A percentile compares a stretch with the other conserved stretches of the same genome.
Conservation (phyloP, 805 yeast species). For the Isabelozyma heimii region DNA sequence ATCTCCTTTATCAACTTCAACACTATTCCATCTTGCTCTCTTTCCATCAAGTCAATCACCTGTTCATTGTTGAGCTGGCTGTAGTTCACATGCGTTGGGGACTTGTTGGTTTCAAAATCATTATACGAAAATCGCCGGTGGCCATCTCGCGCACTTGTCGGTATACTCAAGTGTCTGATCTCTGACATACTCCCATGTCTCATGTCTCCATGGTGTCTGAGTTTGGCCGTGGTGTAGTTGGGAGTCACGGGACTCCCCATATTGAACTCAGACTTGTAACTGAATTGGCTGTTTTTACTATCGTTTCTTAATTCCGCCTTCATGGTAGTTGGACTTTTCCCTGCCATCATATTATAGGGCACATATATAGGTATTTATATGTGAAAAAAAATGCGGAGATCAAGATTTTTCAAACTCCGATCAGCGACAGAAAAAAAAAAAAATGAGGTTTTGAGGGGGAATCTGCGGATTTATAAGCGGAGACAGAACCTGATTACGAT, state of each 20-base stretch:
- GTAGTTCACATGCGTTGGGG: background rate
- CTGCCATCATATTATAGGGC: background rate
- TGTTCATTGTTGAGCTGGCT: conserved; percentile 39
- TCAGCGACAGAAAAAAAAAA: background rate
- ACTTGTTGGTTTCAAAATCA: conserved; percentile 1
- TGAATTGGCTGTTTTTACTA: background rate
- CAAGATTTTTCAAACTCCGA: background rate
- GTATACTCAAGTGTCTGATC: background rate
- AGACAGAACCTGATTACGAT: background rate
- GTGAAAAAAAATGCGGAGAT: background rate
- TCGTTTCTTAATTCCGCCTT: background rate
- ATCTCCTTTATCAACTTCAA: conserved; percentile 65
- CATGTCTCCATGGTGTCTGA: too few species aligned
- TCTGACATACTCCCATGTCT: background rate
- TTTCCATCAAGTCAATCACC: conserved; percentile 60
- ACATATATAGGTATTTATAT: too few species aligned
- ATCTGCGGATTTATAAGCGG: background rate
- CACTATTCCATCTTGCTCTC: conserved; percentile 76
- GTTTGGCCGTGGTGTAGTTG: too few species aligned
- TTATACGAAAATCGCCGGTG: conserved; percentile 3
- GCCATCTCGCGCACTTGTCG: background rate
- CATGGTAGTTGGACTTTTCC: background rate
- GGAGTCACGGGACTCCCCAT: too few species aligned
- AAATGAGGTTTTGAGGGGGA: background rate
- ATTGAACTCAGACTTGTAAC: background rate